Conservation (phyloP, 2,329 filamentous ascomycete species). For the Zymoseptoria brevis region DNA sequence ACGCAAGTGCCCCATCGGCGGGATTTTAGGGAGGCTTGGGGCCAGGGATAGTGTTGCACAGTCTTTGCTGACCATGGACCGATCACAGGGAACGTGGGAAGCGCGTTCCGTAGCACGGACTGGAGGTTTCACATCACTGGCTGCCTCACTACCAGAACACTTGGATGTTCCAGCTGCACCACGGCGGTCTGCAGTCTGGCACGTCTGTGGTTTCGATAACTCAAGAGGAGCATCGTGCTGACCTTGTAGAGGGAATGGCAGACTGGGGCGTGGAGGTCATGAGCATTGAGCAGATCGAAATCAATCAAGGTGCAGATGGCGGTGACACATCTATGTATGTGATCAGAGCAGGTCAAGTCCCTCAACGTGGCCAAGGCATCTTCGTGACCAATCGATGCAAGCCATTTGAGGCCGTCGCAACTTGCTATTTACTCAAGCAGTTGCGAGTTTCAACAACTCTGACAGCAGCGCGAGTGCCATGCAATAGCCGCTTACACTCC, state of each 20-base stretch:
- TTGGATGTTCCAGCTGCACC: not conserved
- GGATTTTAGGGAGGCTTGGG: not conserved
- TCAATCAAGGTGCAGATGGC: too few relatives aligned
- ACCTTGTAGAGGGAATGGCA: too few relatives aligned
- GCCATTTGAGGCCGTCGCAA: not conserved
- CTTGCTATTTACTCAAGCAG: not conserved
- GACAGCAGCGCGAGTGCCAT: not conserved
- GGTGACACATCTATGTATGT: too few relatives aligned
- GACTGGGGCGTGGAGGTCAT: not conserved
- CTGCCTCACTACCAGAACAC: not conserved
- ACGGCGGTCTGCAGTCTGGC: not conserved
- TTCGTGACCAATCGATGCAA: not conserved
- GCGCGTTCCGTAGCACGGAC: not conserved
- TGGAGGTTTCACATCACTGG: not conserved
- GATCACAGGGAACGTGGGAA: not conserved
- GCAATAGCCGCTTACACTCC: not conserved
- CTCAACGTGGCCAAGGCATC: not conserved
- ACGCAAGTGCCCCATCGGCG: not conserved
- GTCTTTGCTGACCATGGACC: not conserved
- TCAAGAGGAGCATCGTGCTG: not conserved
- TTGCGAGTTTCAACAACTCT: not conserved
- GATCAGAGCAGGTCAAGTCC: not conserved
- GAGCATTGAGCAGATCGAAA: not conserved
- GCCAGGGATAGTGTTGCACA: not conserved
- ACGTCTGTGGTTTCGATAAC: too few relatives aligned